Base-by-base conservation (phyloP, 1,284 basidiomycete species). In the Limonomyces culmigenus region DNA sequence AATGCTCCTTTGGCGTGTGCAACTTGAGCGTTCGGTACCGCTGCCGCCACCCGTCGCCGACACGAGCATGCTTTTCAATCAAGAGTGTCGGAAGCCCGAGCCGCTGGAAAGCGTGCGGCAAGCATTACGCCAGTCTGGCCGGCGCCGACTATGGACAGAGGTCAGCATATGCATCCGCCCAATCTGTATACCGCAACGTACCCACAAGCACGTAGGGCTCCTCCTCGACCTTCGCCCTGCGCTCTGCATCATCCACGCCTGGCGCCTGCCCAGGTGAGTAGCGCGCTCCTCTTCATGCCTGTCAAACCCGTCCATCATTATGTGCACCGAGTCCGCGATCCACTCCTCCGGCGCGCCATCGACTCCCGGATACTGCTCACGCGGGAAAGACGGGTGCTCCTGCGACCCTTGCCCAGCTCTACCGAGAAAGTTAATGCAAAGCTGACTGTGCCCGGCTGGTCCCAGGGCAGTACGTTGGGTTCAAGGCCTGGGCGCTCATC, bases 31-130 rank as follows among this genome's bases (percentile, higher is more conserved):
- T 59, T 27, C 63, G 58, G 46, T 74, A 67, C 13, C 65, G 54
- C 17, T 54, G 49, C 19, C 64, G 47, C 67, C 66, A 71, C 40
- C 58, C 58, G 44, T 68, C 65, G 12, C 68, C 68, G 3, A 70
- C 50, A 5, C 61, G 50, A 32, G 51, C 42, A 29, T 56, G 53
- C 19, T 46, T 49, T 40, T 71, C 67, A 19, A 70, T 48, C 4
- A 69, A 46, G 14, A 70, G 6, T 8, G 30, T 6, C 10, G 29
- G 36, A 19, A 37, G 32, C 6, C 19, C 30, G 29, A 37, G 32
- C 16, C 32, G 36, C 17, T 31, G n/a, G 36, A 37, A n/a, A 32
- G 4, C 36, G 36, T 5, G 36, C 36, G 2, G 27, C 36, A 14
- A 37, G 17, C 13, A 33, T n/a, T 19, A 37, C 13, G 6, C 36